Evolutionary conservation across 441 rosid species (phyloP), one percentile per base, ranked within the genome.

Genomic region (Pelargonium myrrhifolium): DNA sequence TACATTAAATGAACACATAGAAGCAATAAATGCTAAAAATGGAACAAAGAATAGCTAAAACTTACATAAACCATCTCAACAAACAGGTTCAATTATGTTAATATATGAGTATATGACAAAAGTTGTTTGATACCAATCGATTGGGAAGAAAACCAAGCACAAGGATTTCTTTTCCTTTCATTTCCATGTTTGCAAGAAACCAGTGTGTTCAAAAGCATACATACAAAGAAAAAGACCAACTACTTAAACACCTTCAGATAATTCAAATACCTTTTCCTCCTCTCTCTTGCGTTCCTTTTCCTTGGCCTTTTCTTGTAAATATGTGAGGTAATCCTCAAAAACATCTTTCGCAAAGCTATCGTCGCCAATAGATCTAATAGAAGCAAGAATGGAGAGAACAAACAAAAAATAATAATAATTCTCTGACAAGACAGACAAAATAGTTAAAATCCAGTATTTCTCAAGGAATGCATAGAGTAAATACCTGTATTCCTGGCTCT

Each of bases 261-360:
- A 53, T 28, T 39, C 5, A 31, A 37, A 12, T 75, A 92, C 96
- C 97, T 92, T 95, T 72, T 92, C 99, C 76, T 95, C 98, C 78
- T 90, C 96, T 21, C 96, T 89, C 71, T 83, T 92, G 45, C 95
- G 93, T 68, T 90, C 99, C 78, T 92, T 95, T 71, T 95, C 98
- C 78, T 86, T 95, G 39, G 95, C 90, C 80, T 86, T 92, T 79
- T 94, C 98, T 68, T 76, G 87, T 69, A 95, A 79, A 75, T 85
- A 80, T 31, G 80, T 73, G 68, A 85, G 71, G 76, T 89, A 89
- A 67, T 95, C 98, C 83, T 90, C 96, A 71, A 90, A 95, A 53
- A 85, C 78, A 78, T 86, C 95, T 78, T 40, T 86, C 69, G 83
- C 80, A 65, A 77, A 68, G 77, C 72, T 82, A 75, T 90, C 99